Percentiles rank a stretch among this genome's conserved stretches.
Conservation (phyloP, 1,139 yeast species). For the Geotrichum bryndzae region DNA sequence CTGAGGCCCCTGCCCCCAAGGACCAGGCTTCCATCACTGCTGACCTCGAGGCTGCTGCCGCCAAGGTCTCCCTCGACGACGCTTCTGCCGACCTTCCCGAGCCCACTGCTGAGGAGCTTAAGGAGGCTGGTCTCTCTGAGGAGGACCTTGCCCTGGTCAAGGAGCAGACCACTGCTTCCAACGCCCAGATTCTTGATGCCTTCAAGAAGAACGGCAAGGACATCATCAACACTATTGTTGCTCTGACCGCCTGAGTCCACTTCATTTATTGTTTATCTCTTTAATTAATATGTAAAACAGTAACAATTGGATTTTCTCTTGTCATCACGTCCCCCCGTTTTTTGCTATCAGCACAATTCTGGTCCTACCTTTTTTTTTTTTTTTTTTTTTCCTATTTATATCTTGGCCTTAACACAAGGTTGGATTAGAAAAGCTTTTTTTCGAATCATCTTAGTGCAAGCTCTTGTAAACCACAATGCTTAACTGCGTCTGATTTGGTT, state of each 20-base stretch:
- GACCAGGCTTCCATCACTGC: slow-evolving; percentile 51
- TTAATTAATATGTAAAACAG: neutral
- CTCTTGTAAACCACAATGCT: no score
- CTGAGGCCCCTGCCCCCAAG: slow-evolving; percentile 64
- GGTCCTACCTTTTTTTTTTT: no score
- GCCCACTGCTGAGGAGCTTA: slow-evolving; percentile 65
- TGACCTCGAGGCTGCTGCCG: slow-evolving; percentile 78
- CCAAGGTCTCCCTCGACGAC: slow-evolving; percentile 35
- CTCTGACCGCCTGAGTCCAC: slow-evolving; percentile 40
- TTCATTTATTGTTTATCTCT: neutral
- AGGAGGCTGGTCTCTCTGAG: slow-evolving; percentile 71
- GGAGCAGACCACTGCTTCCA: slow-evolving; percentile 85
- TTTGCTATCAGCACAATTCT: no score
- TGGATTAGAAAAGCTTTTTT: no score
- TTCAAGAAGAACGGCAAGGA: slow-evolving; percentile 86
- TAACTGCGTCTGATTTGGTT: no score
- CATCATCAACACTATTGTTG: slow-evolving; percentile 94
- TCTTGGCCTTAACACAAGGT: no score
- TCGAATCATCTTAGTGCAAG: neutral
- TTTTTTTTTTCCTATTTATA: no score
- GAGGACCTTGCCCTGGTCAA: slow-evolving; percentile 77
- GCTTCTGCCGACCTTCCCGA: slow-evolving; percentile 36
- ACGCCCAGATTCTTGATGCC: slow-evolving; percentile 87
- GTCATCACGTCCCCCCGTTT: no score
- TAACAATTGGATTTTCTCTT: neutral